phyloP scores from a whole-genome alignment of 2,329 filamentous ascomycete species.

The Verticillium alfalfae region DNA sequence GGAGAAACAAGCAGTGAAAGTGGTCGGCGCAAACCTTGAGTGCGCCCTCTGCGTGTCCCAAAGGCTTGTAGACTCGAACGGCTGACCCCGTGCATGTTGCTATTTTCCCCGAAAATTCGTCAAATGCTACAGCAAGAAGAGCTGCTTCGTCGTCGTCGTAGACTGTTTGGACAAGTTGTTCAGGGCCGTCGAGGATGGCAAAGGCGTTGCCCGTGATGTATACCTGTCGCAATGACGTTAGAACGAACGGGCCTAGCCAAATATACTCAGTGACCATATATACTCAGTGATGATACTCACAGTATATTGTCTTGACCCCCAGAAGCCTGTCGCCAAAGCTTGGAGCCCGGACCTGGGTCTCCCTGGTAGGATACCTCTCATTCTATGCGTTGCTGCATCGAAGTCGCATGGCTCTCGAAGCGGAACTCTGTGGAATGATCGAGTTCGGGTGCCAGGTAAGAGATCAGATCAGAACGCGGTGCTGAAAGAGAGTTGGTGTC shows the following conservation, averaged over 20 bases:
- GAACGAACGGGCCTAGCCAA: conserved; percentile 4
- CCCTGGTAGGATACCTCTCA: conserved; percentile 76
- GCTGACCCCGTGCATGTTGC: conserved; percentile 62
- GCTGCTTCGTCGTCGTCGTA: conserved; percentile 69
- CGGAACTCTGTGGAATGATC: conserved; percentile 4
- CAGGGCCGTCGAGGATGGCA: conserved; percentile 71
- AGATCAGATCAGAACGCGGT: too few relatives aligned
- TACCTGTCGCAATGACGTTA: conserved; percentile 42
- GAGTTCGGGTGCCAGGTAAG: too few relatives aligned
- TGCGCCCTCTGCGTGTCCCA: conserved; percentile 63
- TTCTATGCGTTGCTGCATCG: conserved; percentile 36
- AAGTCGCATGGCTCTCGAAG: neutral
- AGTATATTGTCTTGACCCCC: conserved; percentile 67
- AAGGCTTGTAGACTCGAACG: conserved; percentile 74
- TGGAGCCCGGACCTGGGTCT: conserved; percentile 73
- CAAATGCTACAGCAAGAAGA: conserved; percentile 72
- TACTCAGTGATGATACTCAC: conserved; percentile 38
- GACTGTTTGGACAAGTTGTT: conserved; percentile 79
- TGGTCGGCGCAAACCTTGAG: conserved; percentile 53
- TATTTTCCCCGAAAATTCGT: conserved; percentile 80
- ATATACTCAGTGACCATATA: neutral
- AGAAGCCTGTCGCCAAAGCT: conserved; percentile 68
- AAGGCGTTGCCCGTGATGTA: conserved; percentile 90
- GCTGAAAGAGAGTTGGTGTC: too few relatives aligned
- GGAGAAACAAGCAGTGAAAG: too few relatives aligned